These are phyloP conservation scores for Oryza longistaminata DNA, from an alignment of 176 grass and related monocot genomes.

Conservation along the genomic window DNA sequence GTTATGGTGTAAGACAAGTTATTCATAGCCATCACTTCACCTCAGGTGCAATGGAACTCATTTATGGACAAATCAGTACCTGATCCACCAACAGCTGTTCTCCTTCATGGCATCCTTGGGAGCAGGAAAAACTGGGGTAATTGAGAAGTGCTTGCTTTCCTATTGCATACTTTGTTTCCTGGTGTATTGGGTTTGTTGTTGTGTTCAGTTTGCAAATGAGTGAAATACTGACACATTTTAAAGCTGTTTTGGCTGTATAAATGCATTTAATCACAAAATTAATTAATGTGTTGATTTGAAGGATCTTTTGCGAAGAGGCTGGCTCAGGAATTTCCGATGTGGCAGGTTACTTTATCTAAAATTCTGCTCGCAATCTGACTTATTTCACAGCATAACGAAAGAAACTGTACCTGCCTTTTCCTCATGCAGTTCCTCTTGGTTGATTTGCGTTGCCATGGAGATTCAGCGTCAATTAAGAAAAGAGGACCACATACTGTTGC, in stretches of 20 bases:
- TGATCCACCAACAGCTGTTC: constrained; percentile 97
- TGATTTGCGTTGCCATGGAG: constrained; percentile 92
- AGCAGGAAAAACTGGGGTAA: constrained; percentile 98
- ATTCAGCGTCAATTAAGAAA: constrained; percentile 81
- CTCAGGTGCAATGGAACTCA: constrained; percentile 90
- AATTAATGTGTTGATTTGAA: constrained; percentile 41
- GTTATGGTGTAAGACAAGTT: not conserved
- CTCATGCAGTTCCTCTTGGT: constrained; percentile 90
- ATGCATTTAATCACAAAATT: constrained; percentile 13
- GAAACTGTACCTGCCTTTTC: constrained; percentile 16
- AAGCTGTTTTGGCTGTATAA: constrained; percentile 7
- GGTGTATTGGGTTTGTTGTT: constrained; percentile 4
- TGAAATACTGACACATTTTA: not conserved
- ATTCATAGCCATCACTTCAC: constrained; percentile 1
- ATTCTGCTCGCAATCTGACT: constrained; percentile 22
- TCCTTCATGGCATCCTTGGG: constrained; percentile 95
- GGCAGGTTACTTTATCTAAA: constrained; percentile 64
- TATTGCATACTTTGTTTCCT: not conserved
- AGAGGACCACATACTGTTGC: constrained; percentile 78
- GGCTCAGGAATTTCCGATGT: constrained; percentile 98
- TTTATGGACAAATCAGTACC: constrained; percentile 96
- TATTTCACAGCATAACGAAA: not conserved
- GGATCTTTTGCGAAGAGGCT: constrained; percentile 89
- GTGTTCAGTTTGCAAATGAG: not conserved
- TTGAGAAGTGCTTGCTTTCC: constrained; percentile 10